These are phyloP conservation scores for Calocybe gambosa DNA, from an alignment of 1,284 basidiomycete genomes.

Conservation along the genomic window DNA sequence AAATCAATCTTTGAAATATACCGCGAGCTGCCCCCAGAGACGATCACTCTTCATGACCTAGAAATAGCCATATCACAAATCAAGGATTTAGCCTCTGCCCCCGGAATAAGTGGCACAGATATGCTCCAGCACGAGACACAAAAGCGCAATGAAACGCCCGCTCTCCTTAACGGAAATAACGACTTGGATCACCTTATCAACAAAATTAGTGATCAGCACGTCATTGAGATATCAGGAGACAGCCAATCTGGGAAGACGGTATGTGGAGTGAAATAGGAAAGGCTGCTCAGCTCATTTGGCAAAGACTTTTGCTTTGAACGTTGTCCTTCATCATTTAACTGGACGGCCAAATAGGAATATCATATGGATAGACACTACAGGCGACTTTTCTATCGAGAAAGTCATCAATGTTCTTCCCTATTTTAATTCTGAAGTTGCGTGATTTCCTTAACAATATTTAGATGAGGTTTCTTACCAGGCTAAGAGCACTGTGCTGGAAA, in stretches of 20 bases:
- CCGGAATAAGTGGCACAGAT: constrained; percentile 33
- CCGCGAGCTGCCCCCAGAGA: constrained; percentile 40
- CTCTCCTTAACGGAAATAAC: constrained; percentile 34
- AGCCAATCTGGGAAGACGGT: constrained; percentile 62
- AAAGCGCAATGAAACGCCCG: constrained; percentile 10
- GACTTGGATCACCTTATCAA: constrained; percentile 46
- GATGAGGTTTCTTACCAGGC: constrained; percentile 22
- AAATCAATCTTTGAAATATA: constrained; percentile 41
- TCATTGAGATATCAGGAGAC: constrained; percentile 64
- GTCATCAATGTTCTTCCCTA: constrained; percentile 33
- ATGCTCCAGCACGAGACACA: constrained; percentile 28
- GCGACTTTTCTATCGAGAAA: constrained; percentile 54
- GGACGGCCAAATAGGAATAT: constrained; percentile 30
- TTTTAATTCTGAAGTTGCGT: constrained; percentile 29
- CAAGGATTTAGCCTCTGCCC: constrained; percentile 35
- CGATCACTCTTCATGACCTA: constrained; percentile 44
- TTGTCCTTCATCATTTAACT: constrained; percentile 47
- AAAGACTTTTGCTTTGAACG: constrained; percentile 53
- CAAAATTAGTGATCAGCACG: constrained; percentile 38
- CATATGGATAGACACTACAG: constrained; percentile 67
- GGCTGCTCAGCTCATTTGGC: constrained; percentile 1
- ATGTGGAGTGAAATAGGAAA: constrained; percentile 17
- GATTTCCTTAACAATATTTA: neutral
- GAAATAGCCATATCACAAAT: constrained; percentile 33
- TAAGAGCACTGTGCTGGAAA: constrained; percentile 28